phyloP scores from a whole-genome alignment of 768 basidiomycete species.

The Kwoniella botswanensis region DNA sequence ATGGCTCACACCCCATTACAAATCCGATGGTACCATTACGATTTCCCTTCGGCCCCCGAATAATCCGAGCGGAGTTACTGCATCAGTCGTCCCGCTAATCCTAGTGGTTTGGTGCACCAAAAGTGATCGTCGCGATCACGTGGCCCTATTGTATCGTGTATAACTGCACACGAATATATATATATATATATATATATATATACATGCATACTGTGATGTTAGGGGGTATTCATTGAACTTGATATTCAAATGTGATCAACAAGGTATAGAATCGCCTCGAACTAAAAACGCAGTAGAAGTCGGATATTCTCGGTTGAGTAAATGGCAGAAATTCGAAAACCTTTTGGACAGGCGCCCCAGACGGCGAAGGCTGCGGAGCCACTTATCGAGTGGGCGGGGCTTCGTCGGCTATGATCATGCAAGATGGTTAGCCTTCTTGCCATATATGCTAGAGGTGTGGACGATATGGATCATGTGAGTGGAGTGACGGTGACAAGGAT shows the following conservation, averaged over 20 bases:
- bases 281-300: neutral
- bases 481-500: neutral
- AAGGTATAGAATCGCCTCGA: neutral
- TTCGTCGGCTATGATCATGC: conserved; percentile 34
- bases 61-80: neutral
- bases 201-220: neutral
- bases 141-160: too few relatives aligned
- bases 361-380: conserved; percentile 20
- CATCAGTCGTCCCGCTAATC: neutral
- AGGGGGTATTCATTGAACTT: neutral
- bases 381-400: conserved; percentile 30
- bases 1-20: neutral
- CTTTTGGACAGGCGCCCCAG: neutral
- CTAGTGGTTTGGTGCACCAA: neutral
- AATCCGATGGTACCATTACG: neutral
- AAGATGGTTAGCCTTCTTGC: neutral
- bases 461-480: neutral
- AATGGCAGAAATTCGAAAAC: neutral
- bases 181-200: neutral
- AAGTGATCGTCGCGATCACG: neutral
- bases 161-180: too few relatives aligned
- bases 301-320: neutral
- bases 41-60: neutral
- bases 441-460: neutral
- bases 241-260: neutral